Evolutionary conservation across 1,139 yeast species (phyloP), one percentile per base, ranked within the genome.

Genomic region (Candida sp.): DNA sequence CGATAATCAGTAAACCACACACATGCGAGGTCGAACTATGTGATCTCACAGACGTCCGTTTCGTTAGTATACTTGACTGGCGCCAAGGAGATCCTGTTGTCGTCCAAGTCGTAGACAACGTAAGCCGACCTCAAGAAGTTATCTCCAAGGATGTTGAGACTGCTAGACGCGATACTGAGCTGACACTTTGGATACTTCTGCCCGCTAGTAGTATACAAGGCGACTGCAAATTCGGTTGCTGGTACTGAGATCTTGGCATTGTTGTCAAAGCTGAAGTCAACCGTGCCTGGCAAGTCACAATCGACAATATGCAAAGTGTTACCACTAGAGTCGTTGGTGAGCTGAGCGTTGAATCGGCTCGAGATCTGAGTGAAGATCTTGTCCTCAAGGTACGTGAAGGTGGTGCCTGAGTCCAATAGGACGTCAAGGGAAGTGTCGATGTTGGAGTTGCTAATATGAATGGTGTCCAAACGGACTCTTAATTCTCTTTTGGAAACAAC

Each of bases 111-210:
- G 54, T 61, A 68, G 40, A 65, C 66, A 34, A 65, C 57, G 54
- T 69, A 68, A 5, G 71, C 69, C 35, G 56, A 55, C 58, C 72
- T 62, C 61, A 70, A 65, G 51, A 70, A 68, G 49, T 65, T 61
- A 47, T 66, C 72, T 31, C 75, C 75, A 49, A 68, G 61, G 32
- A 61, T 53, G 39, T 46, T 41, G 17, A 25, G 31, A 33, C 23
- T 9, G 22, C 46, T 33, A 12, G 56, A 51, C 40, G 48, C 53
- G n/a, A 54, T 42, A 37, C 34, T 42, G 48, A 30, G 34, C 7
- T 28, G 30, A 42, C 44, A 42, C 22, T 42, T 3, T 5, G 28
- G 17, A 11, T 42, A 42, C 6, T 11, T 5, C 23, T 31, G 28
- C 32, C 49, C 51, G 35, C 46, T 49, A 17, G 46, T 22, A 37